phyloP scores from a whole-genome alignment of 768 basidiomycete genomes.

The Termitomyces titanicus region DNA sequence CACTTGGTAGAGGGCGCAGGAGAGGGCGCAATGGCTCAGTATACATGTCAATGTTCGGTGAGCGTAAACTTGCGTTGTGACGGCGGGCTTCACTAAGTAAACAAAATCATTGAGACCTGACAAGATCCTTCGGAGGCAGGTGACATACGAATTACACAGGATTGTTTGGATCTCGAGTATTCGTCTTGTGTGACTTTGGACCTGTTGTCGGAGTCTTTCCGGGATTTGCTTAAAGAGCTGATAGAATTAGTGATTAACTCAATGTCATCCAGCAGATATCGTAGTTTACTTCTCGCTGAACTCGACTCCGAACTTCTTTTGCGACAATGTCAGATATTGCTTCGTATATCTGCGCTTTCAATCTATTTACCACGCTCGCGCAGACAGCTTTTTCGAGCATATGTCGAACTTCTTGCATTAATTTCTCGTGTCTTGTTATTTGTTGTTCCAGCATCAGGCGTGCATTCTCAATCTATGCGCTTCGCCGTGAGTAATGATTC shows the following conservation, averaged over 20 bases:
- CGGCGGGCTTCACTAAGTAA: slow-evolving; percentile 42
- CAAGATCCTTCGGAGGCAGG: neutral
- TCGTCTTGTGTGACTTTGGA: slow-evolving; percentile 37
- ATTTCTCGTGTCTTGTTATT: slow-evolving; percentile 33
- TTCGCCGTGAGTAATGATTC: slow-evolving; percentile 8
- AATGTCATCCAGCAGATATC: neutral
- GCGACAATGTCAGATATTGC: slow-evolving; percentile 32
- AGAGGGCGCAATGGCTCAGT: slow-evolving; percentile 45
- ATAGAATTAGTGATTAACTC: neutral
- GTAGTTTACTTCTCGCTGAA: slow-evolving; percentile 37
- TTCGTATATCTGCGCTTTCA: slow-evolving; percentile 32
- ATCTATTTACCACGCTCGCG: slow-evolving; percentile 34
- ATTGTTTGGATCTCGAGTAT: slow-evolving; percentile 39
- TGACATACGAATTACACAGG: slow-evolving; percentile 45
- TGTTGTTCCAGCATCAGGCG: slow-evolving; percentile 35
- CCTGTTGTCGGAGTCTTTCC: slow-evolving; percentile 34
- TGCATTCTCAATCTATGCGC: slow-evolving; percentile 36
- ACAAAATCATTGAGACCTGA: slow-evolving; percentile 1
- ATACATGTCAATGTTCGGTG: slow-evolving; percentile 29
- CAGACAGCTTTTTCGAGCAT: slow-evolving; percentile 38
- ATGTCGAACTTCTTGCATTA: slow-evolving; percentile 31
- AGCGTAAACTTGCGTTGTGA: slow-evolving; percentile 34
- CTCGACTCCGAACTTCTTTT: slow-evolving; percentile 36
- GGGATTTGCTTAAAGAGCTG: slow-evolving; percentile 44
- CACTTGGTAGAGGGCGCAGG: slow-evolving; percentile 45